Evolutionary conservation across 441 rosid genomes (phyloP).

Genomic region (Bruguiera hainesii): DNA sequence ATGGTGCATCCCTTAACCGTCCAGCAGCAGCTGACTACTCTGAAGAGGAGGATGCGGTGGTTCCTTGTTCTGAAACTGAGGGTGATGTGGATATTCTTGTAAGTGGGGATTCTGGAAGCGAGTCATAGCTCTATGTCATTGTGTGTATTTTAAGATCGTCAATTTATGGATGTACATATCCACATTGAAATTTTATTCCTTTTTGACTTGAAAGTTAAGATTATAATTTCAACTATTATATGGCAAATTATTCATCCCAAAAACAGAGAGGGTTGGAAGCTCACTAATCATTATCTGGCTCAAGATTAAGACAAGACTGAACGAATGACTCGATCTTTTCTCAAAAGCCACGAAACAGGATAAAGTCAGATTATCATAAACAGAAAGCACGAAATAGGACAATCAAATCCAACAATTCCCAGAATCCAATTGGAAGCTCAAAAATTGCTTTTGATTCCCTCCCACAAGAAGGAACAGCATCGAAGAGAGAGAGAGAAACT

Average conservation of each 20-base stretch:
- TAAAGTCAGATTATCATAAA: not conserved
- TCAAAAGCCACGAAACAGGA: not conserved
- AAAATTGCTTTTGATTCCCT: not conserved
- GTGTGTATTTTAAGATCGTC: too few relatives aligned
- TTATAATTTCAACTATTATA: too few relatives aligned
- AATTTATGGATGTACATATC: too few relatives aligned
- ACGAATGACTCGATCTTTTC: not conserved
- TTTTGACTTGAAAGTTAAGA: too few relatives aligned
- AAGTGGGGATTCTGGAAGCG: not conserved
- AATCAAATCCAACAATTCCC: not conserved
- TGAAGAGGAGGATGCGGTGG: not conserved
- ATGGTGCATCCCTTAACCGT: slow-evolving; percentile 18
- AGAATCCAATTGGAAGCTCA: not conserved
- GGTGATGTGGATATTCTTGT: not conserved
- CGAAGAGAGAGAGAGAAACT: not conserved
- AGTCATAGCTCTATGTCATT: too few relatives aligned
- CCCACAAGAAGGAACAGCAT: too few relatives aligned
- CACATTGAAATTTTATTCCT: too few relatives aligned
- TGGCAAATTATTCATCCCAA: too few relatives aligned
- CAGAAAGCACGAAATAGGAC: too few relatives aligned
- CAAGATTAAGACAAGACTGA: too few relatives aligned
- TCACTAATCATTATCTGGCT: too few relatives aligned
- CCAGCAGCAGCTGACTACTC: slow-evolving; percentile 9
- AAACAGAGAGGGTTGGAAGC: too few relatives aligned
- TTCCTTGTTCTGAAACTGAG: slow-evolving; percentile 1